Evolutionary conservation across 2,329 filamentous ascomycete species (phyloP).

Genomic region (Clonostachys chloroleuca): DNA sequence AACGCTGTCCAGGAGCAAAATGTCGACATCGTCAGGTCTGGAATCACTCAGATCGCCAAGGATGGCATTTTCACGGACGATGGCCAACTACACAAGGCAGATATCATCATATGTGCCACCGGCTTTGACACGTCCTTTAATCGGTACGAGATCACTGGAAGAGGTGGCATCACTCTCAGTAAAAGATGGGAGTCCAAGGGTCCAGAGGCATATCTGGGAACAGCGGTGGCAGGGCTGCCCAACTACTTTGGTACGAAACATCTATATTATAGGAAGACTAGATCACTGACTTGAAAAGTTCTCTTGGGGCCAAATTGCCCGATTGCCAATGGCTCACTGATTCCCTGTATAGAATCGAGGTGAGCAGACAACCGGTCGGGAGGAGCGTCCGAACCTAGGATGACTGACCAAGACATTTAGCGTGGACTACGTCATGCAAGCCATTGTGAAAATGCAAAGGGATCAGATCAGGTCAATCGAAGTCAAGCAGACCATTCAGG

Average conservation of each 20-base stretch:
- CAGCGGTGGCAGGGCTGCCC: conserved; percentile 40
- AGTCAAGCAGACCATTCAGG: not conserved
- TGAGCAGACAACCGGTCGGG: not conserved
- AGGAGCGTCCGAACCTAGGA: too few species aligned
- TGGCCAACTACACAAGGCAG: conserved; percentile 39
- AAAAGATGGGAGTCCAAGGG: conserved; percentile 22
- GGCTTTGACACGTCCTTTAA: conserved; percentile 41
- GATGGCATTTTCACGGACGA: conserved; percentile 39
- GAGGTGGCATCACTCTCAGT: not conserved
- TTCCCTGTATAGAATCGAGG: not conserved
- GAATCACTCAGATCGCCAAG: not conserved
- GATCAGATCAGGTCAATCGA: not conserved
- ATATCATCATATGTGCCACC: conserved; percentile 50
- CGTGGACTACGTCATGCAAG: not conserved
- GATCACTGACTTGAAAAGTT: not conserved
- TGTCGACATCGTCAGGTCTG: not conserved
- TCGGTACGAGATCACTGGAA: conserved; percentile 15
- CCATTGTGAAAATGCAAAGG: not conserved
- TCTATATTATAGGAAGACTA: too few species aligned
- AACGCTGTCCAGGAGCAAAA: not conserved
- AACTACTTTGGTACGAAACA: conserved; percentile 19
- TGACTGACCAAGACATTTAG: not conserved
- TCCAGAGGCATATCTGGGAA: conserved; percentile 46
- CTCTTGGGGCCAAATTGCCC: not conserved
- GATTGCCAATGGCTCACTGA: not conserved